Conservation (phyloP, 192 early-diverging fungal species). For the Backusella australiensis region DNA sequence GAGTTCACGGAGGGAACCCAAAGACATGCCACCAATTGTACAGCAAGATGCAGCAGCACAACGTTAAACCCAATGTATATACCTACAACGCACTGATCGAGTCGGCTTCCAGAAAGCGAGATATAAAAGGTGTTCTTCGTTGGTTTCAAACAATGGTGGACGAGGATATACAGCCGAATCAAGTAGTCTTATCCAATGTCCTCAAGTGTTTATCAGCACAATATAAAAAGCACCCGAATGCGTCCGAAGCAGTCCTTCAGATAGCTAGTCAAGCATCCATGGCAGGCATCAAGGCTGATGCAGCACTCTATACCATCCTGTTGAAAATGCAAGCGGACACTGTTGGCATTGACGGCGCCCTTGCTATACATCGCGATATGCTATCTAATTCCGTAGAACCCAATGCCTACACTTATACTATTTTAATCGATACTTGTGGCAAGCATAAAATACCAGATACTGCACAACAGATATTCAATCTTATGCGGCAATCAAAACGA, state of each 20-base stretch:
- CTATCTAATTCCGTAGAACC: conserved; percentile 17
- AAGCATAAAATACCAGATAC: conserved; percentile 21
- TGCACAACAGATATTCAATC: conserved; percentile 34
- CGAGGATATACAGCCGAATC: conserved; percentile 18
- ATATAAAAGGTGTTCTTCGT: conserved; percentile 20
- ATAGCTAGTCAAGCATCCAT: conserved; percentile 20
- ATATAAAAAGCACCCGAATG: not conserved
- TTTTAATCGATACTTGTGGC: conserved; percentile 30
- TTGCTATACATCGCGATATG: conserved; percentile 32
- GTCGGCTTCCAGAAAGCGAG: conserved; percentile 2
- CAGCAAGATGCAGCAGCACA: conserved; percentile 18
- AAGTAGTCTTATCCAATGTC: conserved; percentile 20
- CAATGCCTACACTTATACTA: conserved; percentile 36
- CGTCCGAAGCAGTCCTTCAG: not conserved
- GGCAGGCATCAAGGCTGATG: conserved; percentile 34
- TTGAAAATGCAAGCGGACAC: conserved; percentile 25
- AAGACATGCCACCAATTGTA: conserved; percentile 18
- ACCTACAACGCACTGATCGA: conserved; percentile 34
- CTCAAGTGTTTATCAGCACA: conserved; percentile 18
- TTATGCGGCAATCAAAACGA: conserved; percentile 21
- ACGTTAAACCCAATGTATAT: conserved; percentile 29
- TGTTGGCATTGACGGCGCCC: conserved; percentile 4
- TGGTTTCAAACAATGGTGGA: conserved; percentile 36
- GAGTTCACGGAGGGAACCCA: not conserved
- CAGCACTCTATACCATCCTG: conserved; percentile 32